These are phyloP conservation scores for Backusella westeae DNA, from an alignment of 192 early-diverging fungal genomes.

Conservation along the genomic window DNA sequence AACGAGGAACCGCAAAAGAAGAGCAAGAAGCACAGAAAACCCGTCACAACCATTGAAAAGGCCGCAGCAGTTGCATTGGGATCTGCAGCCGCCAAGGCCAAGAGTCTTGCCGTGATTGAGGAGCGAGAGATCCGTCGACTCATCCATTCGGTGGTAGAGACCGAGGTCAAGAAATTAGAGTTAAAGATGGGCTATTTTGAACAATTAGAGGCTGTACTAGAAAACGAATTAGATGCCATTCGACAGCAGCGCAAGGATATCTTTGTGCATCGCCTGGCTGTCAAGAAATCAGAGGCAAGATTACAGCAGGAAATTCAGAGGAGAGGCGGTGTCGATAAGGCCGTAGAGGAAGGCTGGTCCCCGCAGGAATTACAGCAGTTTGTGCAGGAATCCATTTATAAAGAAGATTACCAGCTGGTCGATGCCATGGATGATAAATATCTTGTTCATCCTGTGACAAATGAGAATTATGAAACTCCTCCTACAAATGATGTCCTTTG, in stretches of 20 bases:
- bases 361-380: slow-evolving; percentile 26
- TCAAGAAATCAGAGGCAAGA: slow-evolving; percentile 48
- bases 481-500: not conserved
- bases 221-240: slow-evolving; percentile 83
- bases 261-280: slow-evolving; percentile 57
- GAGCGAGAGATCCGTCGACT: slow-evolving; percentile 83
- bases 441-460: not conserved
- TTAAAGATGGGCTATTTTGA: slow-evolving; percentile 94
- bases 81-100: slow-evolving; percentile 89
- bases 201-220: slow-evolving; percentile 84
- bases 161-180: slow-evolving; percentile 87
- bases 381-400: slow-evolving; percentile 6
- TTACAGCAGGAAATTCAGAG: slow-evolving; percentile 40
- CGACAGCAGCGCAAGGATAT: slow-evolving; percentile 64
- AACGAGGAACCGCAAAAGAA: slow-evolving; percentile 14
- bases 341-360: slow-evolving; percentile 20
- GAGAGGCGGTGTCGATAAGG: slow-evolving; percentile 18
- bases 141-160: slow-evolving; percentile 79
- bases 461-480: not conserved
- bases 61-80: slow-evolving; percentile 88
- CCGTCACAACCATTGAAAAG: slow-evolving; percentile 63
- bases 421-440: slow-evolving; percentile 1
- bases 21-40: slow-evolving; percentile 15
- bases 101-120: slow-evolving; percentile 76
- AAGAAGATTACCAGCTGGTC: slow-evolving; percentile 23